Evolutionary conservation across 495 filamentous ascomycete genomes (phyloP).

Genomic region (Neurospora cerealis): DNA sequence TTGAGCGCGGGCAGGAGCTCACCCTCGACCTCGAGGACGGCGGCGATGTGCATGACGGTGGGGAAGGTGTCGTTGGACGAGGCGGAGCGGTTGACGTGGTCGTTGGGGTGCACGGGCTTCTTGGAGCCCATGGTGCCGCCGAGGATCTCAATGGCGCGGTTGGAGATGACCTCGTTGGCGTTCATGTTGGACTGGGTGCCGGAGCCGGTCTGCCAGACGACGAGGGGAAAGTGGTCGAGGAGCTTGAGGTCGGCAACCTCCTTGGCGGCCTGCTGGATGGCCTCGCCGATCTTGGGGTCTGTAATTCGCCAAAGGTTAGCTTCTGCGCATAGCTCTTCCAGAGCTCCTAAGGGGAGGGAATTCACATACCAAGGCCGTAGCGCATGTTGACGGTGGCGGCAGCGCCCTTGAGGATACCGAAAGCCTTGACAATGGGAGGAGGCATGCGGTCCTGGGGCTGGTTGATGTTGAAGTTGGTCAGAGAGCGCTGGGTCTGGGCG

Average conservation of each 20-base stretch:
- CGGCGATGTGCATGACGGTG: constrained; percentile 98
- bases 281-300: constrained; percentile 86
- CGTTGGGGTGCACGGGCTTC: constrained; percentile 98
- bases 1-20: constrained; percentile 73
- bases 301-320: neutral
- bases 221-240: constrained; percentile 94
- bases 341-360: constrained; percentile 5
- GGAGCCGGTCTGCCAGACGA: constrained; percentile 98
- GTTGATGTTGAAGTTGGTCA: constrained; percentile 98
- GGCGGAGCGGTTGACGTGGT: constrained; percentile 98
- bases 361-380: constrained; percentile 75
- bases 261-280: constrained; percentile 86
- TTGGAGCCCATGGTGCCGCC: constrained; percentile 90
- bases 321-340: constrained; percentile 4
- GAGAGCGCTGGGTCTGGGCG: constrained; percentile 92
- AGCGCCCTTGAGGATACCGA: constrained; percentile 95
- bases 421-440: constrained; percentile 79
- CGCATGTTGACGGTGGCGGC: constrained; percentile 94
- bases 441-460: constrained; percentile 99
- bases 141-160: constrained; percentile 96
- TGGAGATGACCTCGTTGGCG: constrained; percentile 99
- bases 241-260: constrained; percentile 94
- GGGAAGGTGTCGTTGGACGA: constrained; percentile 99
- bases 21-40: constrained; percentile 84
- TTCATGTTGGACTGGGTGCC: constrained; percentile 99